phyloP scores from a whole-genome alignment of 176 grass and related monocot genomes.

The Lolium perenne region DNA sequence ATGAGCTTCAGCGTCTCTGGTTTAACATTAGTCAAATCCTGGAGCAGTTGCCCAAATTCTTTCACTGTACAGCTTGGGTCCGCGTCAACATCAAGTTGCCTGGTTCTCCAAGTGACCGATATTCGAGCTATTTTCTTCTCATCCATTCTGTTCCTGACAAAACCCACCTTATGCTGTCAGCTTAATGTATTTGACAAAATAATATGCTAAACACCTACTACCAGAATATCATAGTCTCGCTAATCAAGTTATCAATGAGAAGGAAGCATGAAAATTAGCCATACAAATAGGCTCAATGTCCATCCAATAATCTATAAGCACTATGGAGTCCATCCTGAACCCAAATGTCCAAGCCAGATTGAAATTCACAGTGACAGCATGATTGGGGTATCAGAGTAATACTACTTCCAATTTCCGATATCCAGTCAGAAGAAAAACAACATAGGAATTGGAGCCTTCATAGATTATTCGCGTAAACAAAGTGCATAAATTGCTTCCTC shows the following conservation, averaged over 20 bases:
- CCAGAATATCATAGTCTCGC: neutral
- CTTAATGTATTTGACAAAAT: neutral
- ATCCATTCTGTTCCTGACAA: slow-evolving; percentile 54
- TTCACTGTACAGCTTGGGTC: slow-evolving; percentile 73
- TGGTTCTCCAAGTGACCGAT: slow-evolving; percentile 84
- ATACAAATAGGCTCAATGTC: neutral
- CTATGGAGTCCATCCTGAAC: neutral
- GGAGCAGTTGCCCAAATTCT: slow-evolving; percentile 79
- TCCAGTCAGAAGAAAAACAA: neutral
- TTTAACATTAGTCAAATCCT: slow-evolving; percentile 85
- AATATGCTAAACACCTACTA: neutral
- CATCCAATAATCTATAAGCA: neutral
- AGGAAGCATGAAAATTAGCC: neutral
- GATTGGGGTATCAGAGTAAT: neutral
- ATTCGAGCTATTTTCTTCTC: slow-evolving; percentile 54
- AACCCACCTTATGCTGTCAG: slow-evolving; percentile 13
- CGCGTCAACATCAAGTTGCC: slow-evolving; percentile 67
- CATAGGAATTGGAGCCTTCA: neutral
- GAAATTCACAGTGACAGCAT: neutral
- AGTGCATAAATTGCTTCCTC: neutral
- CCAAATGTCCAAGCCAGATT: neutral
- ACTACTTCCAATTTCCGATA: neutral
- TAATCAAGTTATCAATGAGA: neutral
- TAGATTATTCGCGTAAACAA: neutral
- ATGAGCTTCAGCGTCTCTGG: slow-evolving; percentile 87